phyloP scores from a whole-genome alignment of 345 rosid genomes.

The Gossypium longicalyx region DNA sequence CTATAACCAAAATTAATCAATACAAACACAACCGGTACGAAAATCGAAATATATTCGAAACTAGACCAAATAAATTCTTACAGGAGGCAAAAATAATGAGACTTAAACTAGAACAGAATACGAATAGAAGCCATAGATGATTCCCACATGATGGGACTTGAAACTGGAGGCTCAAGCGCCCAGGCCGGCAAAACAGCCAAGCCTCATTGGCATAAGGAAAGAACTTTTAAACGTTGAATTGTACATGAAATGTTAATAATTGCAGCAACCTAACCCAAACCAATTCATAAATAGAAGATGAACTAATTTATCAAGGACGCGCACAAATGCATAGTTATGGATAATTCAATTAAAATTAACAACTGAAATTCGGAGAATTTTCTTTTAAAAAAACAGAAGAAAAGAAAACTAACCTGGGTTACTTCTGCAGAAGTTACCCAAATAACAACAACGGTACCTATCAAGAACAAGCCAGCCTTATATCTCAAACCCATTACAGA shows the following conservation, averaged over 20 bases:
- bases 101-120: too few relatives aligned
- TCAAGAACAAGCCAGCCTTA: slow-evolving; percentile 80
- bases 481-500: slow-evolving; percentile 76
- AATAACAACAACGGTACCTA: slow-evolving; percentile 82
- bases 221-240: background rate
- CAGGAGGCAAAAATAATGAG: too few relatives aligned
- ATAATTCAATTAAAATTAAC: background rate
- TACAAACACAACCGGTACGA: too few relatives aligned
- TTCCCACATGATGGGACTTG: too few relatives aligned
- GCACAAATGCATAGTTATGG: background rate
- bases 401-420: slow-evolving; percentile 53
- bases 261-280: background rate
- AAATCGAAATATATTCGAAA: too few relatives aligned
- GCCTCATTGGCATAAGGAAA: background rate
- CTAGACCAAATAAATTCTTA: too few relatives aligned
- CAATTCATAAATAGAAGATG: background rate
- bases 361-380: background rate
- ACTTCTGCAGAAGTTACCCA: slow-evolving; percentile 92
- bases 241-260: background rate
- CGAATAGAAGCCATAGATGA: too few relatives aligned
- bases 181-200: too few relatives aligned
- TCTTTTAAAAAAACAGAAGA: background rate
- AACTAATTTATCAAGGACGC: background rate
- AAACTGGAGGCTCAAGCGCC: too few relatives aligned
- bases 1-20: too few relatives aligned